phyloP scores from a whole-genome alignment of 139 green algal species.

The Chlamydomonas sphaeroides region DNA sequence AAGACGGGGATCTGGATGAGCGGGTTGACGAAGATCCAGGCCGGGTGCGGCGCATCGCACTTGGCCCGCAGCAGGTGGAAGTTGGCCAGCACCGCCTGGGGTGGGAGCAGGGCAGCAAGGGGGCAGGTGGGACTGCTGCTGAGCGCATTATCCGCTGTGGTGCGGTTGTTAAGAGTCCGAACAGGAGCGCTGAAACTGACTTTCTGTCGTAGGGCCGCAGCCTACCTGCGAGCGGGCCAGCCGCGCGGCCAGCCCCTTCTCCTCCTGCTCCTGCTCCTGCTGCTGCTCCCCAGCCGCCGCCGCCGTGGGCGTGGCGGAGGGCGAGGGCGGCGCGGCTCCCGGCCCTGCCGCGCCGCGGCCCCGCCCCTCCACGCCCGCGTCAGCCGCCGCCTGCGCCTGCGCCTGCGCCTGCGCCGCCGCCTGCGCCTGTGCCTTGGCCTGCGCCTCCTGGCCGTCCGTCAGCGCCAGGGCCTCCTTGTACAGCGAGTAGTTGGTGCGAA shows the following conservation, averaged over 20 bases:
- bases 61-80: constrained; percentile 57
- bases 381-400: background rate
- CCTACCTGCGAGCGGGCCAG: background rate
- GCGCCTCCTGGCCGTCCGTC: constrained; percentile 26
- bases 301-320: too few species aligned
- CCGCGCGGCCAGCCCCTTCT: background rate
- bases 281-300: background rate
- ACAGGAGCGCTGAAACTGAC: too few species aligned
- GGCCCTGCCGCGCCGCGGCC: too few species aligned
- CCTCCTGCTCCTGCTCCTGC: constrained; percentile 1
- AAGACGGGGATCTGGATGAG: constrained; percentile 67
- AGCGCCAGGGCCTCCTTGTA: constrained; percentile 52
- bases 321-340: too few species aligned
- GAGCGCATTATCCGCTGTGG: too few species aligned
- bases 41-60: constrained; percentile 64
- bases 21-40: constrained; percentile 78
- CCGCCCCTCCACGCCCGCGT: background rate
- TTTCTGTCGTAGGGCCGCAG: too few species aligned
- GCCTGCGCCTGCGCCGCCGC: background rate
- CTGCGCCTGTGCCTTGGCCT: background rate
- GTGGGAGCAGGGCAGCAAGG: too few species aligned
- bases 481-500: constrained; percentile 53
- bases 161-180: too few species aligned
- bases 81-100: constrained; percentile 44
- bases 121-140: too few species aligned